Conservation (phyloP, 2,329 filamentous ascomycete species). For the Penicillium sp. region DNA sequence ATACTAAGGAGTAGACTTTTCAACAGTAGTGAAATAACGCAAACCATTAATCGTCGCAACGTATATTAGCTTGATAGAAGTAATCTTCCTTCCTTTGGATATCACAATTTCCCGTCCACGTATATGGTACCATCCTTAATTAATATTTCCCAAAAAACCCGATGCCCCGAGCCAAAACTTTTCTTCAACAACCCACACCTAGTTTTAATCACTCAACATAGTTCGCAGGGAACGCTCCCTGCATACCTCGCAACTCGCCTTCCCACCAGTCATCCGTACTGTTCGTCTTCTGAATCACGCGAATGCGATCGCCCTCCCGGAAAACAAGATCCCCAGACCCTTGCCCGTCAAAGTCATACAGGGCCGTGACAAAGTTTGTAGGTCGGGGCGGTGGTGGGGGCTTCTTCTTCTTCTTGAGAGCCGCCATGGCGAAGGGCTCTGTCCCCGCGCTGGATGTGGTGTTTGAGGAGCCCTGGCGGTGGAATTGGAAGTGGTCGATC, state of each 20-base stretch:
- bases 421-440: constrained; percentile 38
- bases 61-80: background rate
- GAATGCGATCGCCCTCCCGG: constrained; percentile 76
- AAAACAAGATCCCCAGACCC: constrained; percentile 74
- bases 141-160: background rate
- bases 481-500: constrained; percentile 30
- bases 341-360: constrained; percentile 77
- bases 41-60: background rate
- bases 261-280: constrained; percentile 90
- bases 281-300: constrained; percentile 76
- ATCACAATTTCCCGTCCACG: constrained; percentile 1
- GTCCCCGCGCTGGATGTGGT: constrained; percentile 49
- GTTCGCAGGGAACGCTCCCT: constrained; percentile 81
- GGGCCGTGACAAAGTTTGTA: constrained; percentile 69
- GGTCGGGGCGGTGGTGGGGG: constrained; percentile 72
- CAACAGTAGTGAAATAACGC: background rate
- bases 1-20: background rate
- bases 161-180: background rate
- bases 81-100: background rate
- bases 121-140: background rate
- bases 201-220: constrained; percentile 63
- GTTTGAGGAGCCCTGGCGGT: constrained; percentile 43
- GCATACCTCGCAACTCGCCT: constrained; percentile 71
- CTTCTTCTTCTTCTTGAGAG: constrained; percentile 74
- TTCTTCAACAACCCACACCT: background rate